Conservation (phyloP, 2,329 filamentous ascomycete genomes). For the Microdochium trichocladiopsis region DNA sequence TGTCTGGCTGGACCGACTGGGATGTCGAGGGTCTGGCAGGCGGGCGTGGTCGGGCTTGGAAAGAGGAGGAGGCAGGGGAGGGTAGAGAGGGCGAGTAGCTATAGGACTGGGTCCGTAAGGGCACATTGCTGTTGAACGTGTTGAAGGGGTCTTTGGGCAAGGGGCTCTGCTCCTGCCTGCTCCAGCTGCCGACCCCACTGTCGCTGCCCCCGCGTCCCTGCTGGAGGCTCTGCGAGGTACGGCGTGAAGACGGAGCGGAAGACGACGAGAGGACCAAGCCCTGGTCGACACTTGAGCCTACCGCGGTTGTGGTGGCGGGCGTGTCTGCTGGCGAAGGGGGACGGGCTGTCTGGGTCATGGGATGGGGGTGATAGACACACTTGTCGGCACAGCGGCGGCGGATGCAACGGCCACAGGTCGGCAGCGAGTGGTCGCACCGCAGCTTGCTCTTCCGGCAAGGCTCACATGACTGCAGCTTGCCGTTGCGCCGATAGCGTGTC, state of each 20-base stretch:
- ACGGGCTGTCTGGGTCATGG: conserved; percentile 20
- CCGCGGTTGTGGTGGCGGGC: too few relatives aligned
- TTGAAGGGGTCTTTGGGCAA: background rate
- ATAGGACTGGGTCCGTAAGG: background rate
- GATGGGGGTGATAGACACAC: conserved; percentile 25
- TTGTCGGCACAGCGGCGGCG: conserved; percentile 18
- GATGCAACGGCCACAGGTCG: conserved; percentile 22
- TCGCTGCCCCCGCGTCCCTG: too few relatives aligned
- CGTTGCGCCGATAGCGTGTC: conserved; percentile 20
- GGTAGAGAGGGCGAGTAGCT: background rate
- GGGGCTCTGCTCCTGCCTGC: background rate
- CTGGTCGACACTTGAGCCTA: too few relatives aligned
- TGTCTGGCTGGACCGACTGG: conserved; percentile 22
- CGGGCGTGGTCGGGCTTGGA: background rate
- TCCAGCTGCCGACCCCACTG: background rate
- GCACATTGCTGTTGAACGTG: background rate
- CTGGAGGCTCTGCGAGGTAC: too few relatives aligned
- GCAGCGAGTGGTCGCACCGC: conserved; percentile 25
- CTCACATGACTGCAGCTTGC: conserved; percentile 26
- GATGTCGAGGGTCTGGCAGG: background rate
- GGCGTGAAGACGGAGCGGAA: too few relatives aligned
- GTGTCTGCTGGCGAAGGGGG: background rate
- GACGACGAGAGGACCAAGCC: too few relatives aligned
- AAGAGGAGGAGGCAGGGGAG: background rate
- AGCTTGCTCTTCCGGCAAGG: conserved; percentile 21